Evolutionary conservation across 352 stramenopile genomes (phyloP), one percentile per base, ranked within the genome.

Genomic region (Phytophthora boehmeriae): DNA sequence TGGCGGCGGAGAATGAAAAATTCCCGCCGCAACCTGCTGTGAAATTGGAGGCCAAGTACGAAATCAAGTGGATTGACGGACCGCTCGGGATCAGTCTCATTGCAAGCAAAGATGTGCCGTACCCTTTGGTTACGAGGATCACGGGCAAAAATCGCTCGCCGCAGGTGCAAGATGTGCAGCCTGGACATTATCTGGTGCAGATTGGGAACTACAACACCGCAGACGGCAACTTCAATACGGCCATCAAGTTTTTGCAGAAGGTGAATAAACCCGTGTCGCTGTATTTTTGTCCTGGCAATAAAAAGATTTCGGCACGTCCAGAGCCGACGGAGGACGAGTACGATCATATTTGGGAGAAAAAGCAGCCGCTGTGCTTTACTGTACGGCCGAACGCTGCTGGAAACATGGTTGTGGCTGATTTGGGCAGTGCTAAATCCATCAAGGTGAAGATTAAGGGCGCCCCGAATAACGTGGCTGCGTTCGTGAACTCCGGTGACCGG

Each of bases 331-430:
- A 71, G 4, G 84, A 96, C 49, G 87, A 96, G 44, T 96, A 93
- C 48, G 87, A 96, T 23, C 87, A 96, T 45, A 71, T 91, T 13
- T 96, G 87, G 87, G 87, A 96, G 54, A 96, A 96, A 78, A 96
- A 96, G 59, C 87, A 96, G 35, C 76, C 87, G 14, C 68, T 96
- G 43, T 82, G 68, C 16, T 96, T 96, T 36, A 96, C 87, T 0
- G 83, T 96, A 32, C 84, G 84, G 35, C 80, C 85, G 4, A 83
- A 84, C 41, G 60, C 69, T 28, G 73, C 73, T 20, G 83, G 85
- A 1, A 66, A 81, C 32, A 96, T 93, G 75, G 66, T 93, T 22
- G 83, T 96, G 8, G 85, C 87, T 1, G 87, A 96, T 32, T 65
- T 96, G 11, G 87, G 87, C 35, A 89, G 76, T 36, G 87, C 87